Base-by-base conservation (phyloP, 345 rosid genomes). In the Pistacia vera region DNA sequence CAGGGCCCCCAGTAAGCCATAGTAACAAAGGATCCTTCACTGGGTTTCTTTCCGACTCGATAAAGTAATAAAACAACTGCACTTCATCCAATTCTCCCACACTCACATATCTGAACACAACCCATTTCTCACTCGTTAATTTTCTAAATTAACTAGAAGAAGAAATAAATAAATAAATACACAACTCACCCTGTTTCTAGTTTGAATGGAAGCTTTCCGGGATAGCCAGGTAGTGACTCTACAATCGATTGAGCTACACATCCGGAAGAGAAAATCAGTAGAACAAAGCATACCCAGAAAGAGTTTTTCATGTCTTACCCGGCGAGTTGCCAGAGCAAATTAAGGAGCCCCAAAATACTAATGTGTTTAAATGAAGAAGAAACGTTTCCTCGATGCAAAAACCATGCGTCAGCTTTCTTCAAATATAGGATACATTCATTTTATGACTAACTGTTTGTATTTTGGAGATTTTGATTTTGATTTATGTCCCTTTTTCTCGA, bases 1-100 rank as follows among this genome's bases (percentile, higher is more conserved):
- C 82, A 60, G 82, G 82, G 30, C 82, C 82, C 6, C 81, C 81
- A 11, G 81, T 74, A 61, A 79, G 74, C 82, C 79, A 80, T 14
- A 80, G 75, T 22, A 80, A 52, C 18, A 80, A 74, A 80, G 82
- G 82, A 35, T 75, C 82, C 51, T 33, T 36, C 2, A 36, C 52
- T 2, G 79, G 82, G 61, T 73, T 79, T 25, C 74, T 66, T 30
- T n/a, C 58, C 7, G 79, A 80, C 66, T 75, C 72, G 7, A 75
- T 51, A 4, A 79, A 79, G 28, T 75, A 79, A 71, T 79, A 79
- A 18, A 79, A 79, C 0, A 79, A 60, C 75, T 80, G 61, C 49
- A 80, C 1, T 4, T 64, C 78, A 38, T 80, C 79, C n/a, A 20
- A 11, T 0, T 80, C 79, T 4, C 79, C 76, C 0, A 70, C 79